Evolutionary conservation across 2,329 filamentous ascomycete species (phyloP).

Genomic region (Botrytis tulipae): DNA sequence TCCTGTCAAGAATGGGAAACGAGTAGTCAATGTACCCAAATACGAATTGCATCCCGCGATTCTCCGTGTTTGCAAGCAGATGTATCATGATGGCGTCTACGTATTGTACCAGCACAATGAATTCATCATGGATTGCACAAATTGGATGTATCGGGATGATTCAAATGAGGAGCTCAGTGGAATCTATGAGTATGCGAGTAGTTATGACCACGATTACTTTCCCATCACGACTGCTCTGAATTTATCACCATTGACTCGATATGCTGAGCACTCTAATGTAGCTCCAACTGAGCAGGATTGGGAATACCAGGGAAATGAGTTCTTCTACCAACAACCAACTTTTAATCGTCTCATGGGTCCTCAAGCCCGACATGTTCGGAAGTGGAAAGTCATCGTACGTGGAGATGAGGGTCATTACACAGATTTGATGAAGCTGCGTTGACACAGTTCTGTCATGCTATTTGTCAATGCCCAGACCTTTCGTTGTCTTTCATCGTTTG

Average conservation of each 20-base stretch:
- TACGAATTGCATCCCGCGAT: neutral
- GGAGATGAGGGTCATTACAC: neutral
- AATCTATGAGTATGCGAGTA: neutral
- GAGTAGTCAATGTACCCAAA: neutral
- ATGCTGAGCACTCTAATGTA: neutral
- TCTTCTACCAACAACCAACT: neutral
- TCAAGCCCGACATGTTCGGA: neutral
- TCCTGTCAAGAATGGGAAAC: neutral
- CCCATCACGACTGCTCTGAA: neutral
- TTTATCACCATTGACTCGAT: neutral
- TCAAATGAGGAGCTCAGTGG: too few species aligned
- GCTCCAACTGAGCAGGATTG: neutral
- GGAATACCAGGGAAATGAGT: neutral
- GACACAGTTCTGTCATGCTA: neutral
- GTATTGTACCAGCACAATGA: neutral
- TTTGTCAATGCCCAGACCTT: neutral
- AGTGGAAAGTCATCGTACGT: neutral
- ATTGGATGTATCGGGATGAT: slow-evolving; percentile 1
- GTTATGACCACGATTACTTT: neutral
- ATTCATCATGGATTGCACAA: slow-evolving; percentile 1
- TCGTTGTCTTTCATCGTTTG: neutral
- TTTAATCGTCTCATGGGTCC: neutral
- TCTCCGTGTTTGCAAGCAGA: neutral
- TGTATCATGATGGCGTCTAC: neutral
- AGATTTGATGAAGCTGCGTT: neutral